Percentiles rank a stretch among this genome's conserved stretches.
Evolutionary conservation across 331 rosid species (phyloP).

Genomic region (Cydonia oblonga): DNA sequence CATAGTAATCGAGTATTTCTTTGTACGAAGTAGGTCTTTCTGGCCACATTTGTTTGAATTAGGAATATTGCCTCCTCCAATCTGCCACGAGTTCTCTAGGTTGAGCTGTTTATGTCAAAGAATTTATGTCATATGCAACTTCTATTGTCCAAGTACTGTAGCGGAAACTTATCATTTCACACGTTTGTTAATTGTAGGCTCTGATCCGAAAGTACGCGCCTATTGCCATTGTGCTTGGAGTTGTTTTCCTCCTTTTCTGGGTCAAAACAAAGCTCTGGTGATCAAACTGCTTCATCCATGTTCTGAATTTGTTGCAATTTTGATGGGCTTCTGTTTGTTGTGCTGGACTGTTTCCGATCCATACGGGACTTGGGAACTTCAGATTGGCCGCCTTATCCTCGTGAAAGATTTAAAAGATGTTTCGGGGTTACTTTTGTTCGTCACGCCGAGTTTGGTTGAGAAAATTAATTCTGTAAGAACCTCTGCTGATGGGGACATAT

Average conservation of each 20-base stretch:
- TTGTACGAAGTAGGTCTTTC: background rate
- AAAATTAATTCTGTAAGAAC: constrained; percentile 2
- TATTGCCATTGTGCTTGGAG: constrained; percentile 91
- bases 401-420: background rate
- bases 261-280: constrained; percentile 82
- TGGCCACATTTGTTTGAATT: background rate
- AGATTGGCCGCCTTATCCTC: constrained; percentile 11
- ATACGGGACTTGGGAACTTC: constrained; percentile 9
- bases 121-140: background rate
- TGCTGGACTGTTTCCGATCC: constrained; percentile 13
- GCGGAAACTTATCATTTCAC: background rate
- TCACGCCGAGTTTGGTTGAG: constrained; percentile 9
- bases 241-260: constrained; percentile 93
- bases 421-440: constrained; percentile 3
- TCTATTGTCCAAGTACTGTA: background rate
- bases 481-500: constrained; percentile 1
- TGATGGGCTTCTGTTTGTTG: constrained; percentile 11
- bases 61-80: background rate
- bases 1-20: background rate
- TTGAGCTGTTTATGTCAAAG: background rate
- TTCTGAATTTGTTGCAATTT: background rate
- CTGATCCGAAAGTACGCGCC: constrained; percentile 96
- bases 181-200: constrained; percentile 45
- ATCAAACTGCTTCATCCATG: constrained; percentile 18
- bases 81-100: background rate